Conservation (phyloP, 2,329 filamentous ascomycete genomes). For the Akanthomyces muscarius region DNA sequence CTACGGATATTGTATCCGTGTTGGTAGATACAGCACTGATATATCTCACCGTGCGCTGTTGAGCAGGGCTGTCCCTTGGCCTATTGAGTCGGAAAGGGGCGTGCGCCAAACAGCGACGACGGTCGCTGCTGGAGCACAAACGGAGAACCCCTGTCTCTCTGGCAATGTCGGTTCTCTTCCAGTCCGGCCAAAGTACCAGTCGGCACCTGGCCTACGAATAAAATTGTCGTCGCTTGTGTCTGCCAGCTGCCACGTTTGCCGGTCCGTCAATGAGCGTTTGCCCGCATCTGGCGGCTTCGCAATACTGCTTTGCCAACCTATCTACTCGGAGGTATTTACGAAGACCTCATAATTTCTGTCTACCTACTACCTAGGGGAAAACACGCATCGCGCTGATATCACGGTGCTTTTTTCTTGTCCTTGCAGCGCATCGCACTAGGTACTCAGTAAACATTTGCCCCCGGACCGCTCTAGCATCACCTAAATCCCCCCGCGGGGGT, state of each 20-base stretch:
- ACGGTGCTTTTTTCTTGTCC: not conserved
- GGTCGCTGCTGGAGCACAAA: not conserved
- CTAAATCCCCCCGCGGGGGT: too few species aligned
- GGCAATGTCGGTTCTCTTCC: not conserved
- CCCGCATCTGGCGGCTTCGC: not conserved
- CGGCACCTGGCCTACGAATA: too few species aligned
- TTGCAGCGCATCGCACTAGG: not conserved
- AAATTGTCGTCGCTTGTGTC: not conserved
- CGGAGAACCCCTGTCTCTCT: slow-evolving; percentile 2
- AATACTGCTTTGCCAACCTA: not conserved
- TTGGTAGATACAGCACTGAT: not conserved
- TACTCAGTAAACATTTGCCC: not conserved
- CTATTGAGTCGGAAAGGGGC: not conserved
- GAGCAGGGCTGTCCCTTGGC: not conserved
- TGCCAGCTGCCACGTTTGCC: not conserved
- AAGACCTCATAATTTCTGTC: too few species aligned
- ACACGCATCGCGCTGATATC: too few species aligned
- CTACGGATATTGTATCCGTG: too few species aligned
- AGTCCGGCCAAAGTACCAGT: too few species aligned
- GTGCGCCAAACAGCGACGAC: not conserved
- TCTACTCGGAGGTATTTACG: too few species aligned
- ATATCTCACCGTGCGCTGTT: not conserved
- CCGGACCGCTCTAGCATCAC: not conserved
- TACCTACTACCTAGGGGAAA: not conserved
- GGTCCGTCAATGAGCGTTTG: not conserved